Evolutionary conservation across 352 stramenopile species (phyloP).

Genomic region (Pythium oligandrum): DNA sequence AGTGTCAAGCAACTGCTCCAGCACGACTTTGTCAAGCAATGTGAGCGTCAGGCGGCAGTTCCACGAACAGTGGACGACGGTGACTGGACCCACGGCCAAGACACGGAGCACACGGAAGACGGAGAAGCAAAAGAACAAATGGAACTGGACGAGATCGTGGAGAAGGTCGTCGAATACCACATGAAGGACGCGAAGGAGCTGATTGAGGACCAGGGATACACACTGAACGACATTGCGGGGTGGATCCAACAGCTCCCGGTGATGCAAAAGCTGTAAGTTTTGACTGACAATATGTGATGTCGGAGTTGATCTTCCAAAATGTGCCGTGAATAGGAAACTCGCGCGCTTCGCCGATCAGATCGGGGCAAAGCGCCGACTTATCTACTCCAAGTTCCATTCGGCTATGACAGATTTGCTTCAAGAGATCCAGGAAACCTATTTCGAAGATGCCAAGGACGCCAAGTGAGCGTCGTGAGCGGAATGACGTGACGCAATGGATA

Average conservation of each 20-base stretch:
- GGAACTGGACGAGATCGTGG: conserved; percentile 73
- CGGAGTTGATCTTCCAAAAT: neutral
- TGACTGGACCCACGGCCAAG: conserved; percentile 2
- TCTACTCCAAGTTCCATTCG: conserved; percentile 69
- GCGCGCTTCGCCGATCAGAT: conserved; percentile 75
- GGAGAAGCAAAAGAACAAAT: conserved; percentile 63
- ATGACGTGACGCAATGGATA: too few species aligned
- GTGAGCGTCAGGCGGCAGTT: conserved; percentile 13
- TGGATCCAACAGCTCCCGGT: conserved; percentile 77
- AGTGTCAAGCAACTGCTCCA: conserved; percentile 72
- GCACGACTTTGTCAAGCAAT: conserved; percentile 65
- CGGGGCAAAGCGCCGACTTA: conserved; percentile 34
- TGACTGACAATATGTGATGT: neutral
- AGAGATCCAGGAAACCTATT: conserved; percentile 63
- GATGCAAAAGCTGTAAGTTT: conserved; percentile 76
- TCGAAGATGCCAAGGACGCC: conserved; percentile 41
- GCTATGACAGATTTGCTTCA: conserved; percentile 71
- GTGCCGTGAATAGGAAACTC: conserved; percentile 54
- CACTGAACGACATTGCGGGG: conserved; percentile 59
- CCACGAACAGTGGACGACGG: neutral
- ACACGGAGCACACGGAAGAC: conserved; percentile 13
- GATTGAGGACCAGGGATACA: conserved; percentile 60
- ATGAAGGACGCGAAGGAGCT: conserved; percentile 75
- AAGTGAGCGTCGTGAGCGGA: conserved; percentile 23
- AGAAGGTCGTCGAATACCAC: conserved; percentile 74